phyloP scores from a whole-genome alignment of 768 basidiomycete genomes.

The Russula sp. region DNA sequence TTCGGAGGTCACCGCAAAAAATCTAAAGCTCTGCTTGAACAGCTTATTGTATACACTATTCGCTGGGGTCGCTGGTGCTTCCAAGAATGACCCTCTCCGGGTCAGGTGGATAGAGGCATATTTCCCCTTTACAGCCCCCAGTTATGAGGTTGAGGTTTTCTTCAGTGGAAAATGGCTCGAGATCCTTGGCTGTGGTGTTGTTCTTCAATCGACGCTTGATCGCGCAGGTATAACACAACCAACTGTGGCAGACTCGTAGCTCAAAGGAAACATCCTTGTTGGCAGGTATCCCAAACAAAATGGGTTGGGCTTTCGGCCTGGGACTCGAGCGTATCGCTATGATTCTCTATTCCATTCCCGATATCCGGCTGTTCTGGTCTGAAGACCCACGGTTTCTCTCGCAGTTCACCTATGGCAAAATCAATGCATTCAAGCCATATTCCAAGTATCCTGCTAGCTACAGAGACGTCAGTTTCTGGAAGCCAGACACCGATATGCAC shows the following conservation, averaged over 20 bases:
- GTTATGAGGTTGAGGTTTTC: constrained; percentile 97
- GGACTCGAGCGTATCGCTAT: constrained; percentile 97
- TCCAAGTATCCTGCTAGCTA: constrained; percentile 89
- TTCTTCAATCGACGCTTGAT: constrained; percentile 83
- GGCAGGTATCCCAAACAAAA: constrained; percentile 69
- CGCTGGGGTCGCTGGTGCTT: constrained; percentile 48
- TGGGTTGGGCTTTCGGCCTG: constrained; percentile 97
- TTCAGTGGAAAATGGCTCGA: constrained; percentile 97
- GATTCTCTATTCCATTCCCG: constrained; percentile 94
- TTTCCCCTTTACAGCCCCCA: constrained; percentile 97
- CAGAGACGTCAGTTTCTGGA: constrained; percentile 96
- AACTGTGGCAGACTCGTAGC: not conserved
- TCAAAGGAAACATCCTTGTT: not conserved
- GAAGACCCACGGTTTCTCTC: constrained; percentile 77
- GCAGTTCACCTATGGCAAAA: constrained; percentile 74
- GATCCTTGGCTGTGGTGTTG: constrained; percentile 89
- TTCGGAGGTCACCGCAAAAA: constrained; percentile 68
- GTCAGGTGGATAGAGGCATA: constrained; percentile 98
- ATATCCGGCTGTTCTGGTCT: constrained; percentile 98
- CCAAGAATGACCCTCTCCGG: constrained; percentile 62
- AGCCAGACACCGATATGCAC: constrained; percentile 55
- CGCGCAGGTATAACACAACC: constrained; percentile 60
- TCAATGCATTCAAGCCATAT: constrained; percentile 83
- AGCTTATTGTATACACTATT: constrained; percentile 79
- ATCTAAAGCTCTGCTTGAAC: constrained; percentile 88